Evolutionary conservation across 2,329 filamentous ascomycete genomes (phyloP), one percentile per base, ranked within the genome.

Genomic region (Graphiopsis chlorocephala): DNA sequence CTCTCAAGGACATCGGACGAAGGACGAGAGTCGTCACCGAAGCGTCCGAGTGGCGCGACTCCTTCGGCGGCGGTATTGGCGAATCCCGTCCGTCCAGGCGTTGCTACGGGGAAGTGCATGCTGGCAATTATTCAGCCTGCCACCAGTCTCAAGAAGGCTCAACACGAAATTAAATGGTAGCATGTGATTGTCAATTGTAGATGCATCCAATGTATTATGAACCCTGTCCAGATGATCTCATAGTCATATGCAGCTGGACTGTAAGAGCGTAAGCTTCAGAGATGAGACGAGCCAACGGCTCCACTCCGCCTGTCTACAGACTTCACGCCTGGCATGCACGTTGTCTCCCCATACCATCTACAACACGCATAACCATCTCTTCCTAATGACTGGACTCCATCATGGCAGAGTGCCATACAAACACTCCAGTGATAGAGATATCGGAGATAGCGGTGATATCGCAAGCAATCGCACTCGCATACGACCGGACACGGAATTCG

Each of bases 1-100:
- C n/a, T 53, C 50, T 31, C 50, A 53, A 53, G 38, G 53, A 1
- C 3, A n/a, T 58, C 35, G 55, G 35, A 58, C 33, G 55, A 58
- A 58, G 55, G 35, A 42, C 25, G 20, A 58, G 55, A 58, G 55
- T 58, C n/a, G 15, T 25, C 55, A 23, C 55, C 55, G 55, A 58
- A n/a, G n/a, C n/a, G 50, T 35, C 15, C 29, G 53, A 31, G 25
- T 26, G 29, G 25, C 20, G 45, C 25, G 45, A 48, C 4, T 48
- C 45, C 45, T 48, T 29, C 26, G 48, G 26, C 48, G 26, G 50
- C n/a, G 33, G 23, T 4, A 6, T 28, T 53, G 28, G 17, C 53
- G 53, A 56, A 56, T 38, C 28, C 53, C 53, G 50, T 23, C 50
- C 47, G 50, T 2, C 48, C 25, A 7, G 5, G n/a, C 38, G 38